Conservation (phyloP, 441 rosid species). For the Erodium texanum region DNA sequence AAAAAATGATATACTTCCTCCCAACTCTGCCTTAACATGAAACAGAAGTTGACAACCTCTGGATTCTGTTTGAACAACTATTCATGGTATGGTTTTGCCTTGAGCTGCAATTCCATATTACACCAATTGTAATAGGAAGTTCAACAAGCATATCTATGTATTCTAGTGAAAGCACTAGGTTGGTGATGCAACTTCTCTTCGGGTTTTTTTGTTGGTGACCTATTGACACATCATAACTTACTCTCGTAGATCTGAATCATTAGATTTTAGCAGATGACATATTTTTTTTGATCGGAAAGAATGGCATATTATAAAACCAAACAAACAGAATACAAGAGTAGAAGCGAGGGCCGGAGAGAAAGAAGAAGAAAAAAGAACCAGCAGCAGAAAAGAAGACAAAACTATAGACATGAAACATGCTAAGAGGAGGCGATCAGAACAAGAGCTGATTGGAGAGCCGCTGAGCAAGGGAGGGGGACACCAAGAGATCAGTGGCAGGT, state of each 20-base stretch:
- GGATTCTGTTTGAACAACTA: background rate
- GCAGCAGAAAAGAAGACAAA: no score
- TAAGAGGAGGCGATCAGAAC: no score
- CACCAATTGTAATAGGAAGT: background rate
- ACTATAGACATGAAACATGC: no score
- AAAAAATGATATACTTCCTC: background rate
- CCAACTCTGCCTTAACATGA: background rate
- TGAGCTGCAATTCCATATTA: background rate
- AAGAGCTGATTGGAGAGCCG: no score
- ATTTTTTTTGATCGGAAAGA: no score
- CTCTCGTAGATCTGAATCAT: background rate
- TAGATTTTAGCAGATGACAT: background rate
- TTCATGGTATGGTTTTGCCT: background rate
- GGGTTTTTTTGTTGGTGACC: background rate
- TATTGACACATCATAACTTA: background rate
- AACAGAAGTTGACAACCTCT: background rate
- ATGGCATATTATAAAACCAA: no score
- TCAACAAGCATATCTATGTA: background rate
- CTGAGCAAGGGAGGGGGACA: no score
- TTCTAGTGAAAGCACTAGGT: background rate
- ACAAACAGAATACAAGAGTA: no score
- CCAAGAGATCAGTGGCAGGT: no score
- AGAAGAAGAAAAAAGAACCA: no score
- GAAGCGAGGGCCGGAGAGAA: no score
- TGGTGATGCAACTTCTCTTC: background rate